Base-by-base conservation (phyloP, 345 rosid genomes). In the Lumnitzera littorea region DNA sequence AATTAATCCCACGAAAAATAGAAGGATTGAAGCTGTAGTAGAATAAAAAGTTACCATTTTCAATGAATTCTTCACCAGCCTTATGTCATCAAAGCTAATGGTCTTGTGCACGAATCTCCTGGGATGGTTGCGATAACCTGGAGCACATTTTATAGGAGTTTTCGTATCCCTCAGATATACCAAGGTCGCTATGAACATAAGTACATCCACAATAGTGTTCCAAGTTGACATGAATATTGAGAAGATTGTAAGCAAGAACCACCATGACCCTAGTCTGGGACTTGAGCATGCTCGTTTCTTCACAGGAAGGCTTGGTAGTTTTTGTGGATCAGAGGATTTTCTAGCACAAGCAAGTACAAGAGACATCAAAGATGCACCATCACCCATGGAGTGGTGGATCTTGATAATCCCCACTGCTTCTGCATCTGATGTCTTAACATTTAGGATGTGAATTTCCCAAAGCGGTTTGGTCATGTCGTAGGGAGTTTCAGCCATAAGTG, bases 351-450 rank as follows among this genome's bases (percentile, higher is more conserved):
- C 87, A 13, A 86, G 66, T 24, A 88, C 74, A 11, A 74, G 78
- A 48, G 96, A 67, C 67, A 85, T 80, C 13, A 85, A 83, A 46
- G 90, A 88, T 54, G 71, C 69, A 47, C 84, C 83, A 3, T 88
- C 85, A 0, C 96, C 87, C 0, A 85, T 24, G 0, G 88, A 84
- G 70, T 88, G 96, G 75, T 84, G 92, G 47, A 80, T 48, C 56
- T 82, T 59, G 17, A 73, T 56, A 63, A 86, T 60, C 41, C 56
- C 72, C 1, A 73, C 49, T 4, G 77, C 60, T 46, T 73, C 77
- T 7, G 86, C 76, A 29, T 73, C 74, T 4, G 58, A 46, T 24
- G 74, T 73, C 36, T 11, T 51, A 15, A 78, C 11, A 61, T 73
- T 78, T 50, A 81, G 69, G 63, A 81, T 56, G 51, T 75, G 86